Conservation (phyloP, 352 stramenopile species). For the Globisporangium cystogenes region DNA sequence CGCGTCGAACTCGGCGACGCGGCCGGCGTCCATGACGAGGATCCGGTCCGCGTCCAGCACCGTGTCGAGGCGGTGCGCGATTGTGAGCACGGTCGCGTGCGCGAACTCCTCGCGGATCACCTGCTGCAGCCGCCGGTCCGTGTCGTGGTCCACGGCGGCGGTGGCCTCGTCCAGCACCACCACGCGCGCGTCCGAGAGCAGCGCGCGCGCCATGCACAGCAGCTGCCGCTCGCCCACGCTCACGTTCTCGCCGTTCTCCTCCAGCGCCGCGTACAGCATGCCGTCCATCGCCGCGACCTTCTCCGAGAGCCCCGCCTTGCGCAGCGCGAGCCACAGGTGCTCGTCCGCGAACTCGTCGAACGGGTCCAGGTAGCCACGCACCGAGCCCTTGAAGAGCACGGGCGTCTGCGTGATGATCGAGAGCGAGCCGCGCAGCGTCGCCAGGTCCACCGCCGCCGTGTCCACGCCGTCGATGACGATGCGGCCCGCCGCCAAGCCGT, state of each 20-base stretch:
- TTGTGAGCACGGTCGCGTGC: conserved; percentile 93
- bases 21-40: conserved; percentile 93
- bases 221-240: conserved; percentile 94
- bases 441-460: conserved; percentile 73
- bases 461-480: conserved; percentile 93
- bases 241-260: conserved; percentile 92
- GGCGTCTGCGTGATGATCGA: conserved; percentile 94
- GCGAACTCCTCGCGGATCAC: conserved; percentile 87
- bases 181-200: conserved; percentile 86
- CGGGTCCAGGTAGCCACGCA: conserved; percentile 51
- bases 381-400: conserved; percentile 89
- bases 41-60: conserved; percentile 97
- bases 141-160: conserved; percentile 80
- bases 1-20: conserved; percentile 81
- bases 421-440: conserved; percentile 82
- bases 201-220: conserved; percentile 93
- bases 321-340: conserved; percentile 45
- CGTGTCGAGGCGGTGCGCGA: conserved; percentile 96
- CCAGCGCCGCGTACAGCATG: conserved; percentile 60
- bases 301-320: conserved; percentile 19
- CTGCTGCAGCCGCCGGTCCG: conserved; percentile 55
- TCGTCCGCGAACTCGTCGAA: conserved; percentile 79
- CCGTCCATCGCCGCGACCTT: conserved; percentile 60
- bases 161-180: conserved; percentile 89
- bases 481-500: conserved; percentile 84